These are phyloP conservation scores for Erythrobasidium yunnanense DNA, from an alignment of 768 basidiomycete species.

Conservation along the genomic window DNA sequence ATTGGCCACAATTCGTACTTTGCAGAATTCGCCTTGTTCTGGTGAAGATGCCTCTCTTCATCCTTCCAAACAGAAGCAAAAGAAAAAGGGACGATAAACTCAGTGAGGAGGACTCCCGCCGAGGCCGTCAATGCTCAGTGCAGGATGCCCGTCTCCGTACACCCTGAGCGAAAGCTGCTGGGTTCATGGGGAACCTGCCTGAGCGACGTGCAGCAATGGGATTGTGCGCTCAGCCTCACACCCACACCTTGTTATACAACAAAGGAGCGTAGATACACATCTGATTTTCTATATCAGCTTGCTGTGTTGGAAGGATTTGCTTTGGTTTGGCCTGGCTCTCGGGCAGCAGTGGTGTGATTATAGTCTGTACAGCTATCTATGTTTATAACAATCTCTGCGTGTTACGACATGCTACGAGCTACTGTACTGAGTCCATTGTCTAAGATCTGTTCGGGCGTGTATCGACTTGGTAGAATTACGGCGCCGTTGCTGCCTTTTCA, in stretches of 20 bases:
- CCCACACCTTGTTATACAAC: constrained; percentile 18
- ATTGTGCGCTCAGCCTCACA: constrained; percentile 25
- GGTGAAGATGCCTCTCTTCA: constrained; percentile 24
- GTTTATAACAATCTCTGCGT: not conserved
- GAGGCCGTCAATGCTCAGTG: too few species aligned
- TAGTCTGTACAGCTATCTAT: not conserved
- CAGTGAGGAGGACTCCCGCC: constrained; percentile 16
- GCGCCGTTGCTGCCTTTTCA: too few species aligned
- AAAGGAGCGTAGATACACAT: constrained; percentile 24
- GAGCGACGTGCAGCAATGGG: not conserved
- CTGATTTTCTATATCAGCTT: constrained; percentile 6
- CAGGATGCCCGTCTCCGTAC: not conserved
- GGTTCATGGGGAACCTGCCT: not conserved
- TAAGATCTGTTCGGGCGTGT: too few species aligned
- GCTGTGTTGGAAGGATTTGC: not conserved
- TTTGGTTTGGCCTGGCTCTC: not conserved
- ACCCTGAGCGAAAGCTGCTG: not conserved
- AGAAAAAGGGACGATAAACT: constrained; percentile 13
- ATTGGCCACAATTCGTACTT: too few species aligned
- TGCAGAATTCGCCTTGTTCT: too few species aligned
- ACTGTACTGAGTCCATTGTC: too few species aligned
- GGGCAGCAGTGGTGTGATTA: not conserved
- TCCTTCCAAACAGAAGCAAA: constrained; percentile 21
- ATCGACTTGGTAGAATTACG: too few species aligned
- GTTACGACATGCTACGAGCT: too few species aligned